phyloP scores from a whole-genome alignment of 1,284 basidiomycete genomes.

The Malassezia arunalokei region DNA sequence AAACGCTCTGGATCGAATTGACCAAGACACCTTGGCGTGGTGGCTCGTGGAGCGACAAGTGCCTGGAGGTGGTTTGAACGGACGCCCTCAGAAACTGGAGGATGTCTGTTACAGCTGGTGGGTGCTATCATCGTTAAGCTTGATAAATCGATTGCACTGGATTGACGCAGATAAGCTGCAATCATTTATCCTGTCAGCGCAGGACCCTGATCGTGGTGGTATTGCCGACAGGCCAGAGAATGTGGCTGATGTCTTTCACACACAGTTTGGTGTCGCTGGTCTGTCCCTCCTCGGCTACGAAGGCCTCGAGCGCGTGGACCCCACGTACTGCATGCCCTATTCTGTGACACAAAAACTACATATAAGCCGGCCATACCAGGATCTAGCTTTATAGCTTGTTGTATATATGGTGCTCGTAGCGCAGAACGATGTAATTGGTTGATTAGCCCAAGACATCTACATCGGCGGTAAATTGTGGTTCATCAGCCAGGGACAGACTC shows the following conservation, averaged over 20 bases:
- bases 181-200: conserved; percentile 73
- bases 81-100: conserved; percentile 91
- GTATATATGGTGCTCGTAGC: background rate
- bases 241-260: conserved; percentile 92
- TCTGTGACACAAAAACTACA: conserved; percentile 51
- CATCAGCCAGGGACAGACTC: background rate
- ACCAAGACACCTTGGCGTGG: conserved; percentile 57
- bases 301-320: conserved; percentile 69
- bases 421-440: too few relatives aligned
- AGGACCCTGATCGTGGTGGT: conserved; percentile 82
- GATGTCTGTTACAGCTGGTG: conserved; percentile 98
- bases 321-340: conserved; percentile 91
- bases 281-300: conserved; percentile 81
- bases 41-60: conserved; percentile 90
- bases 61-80: conserved; percentile 84
- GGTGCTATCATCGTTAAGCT: conserved; percentile 79
- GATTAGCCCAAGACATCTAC: background rate
- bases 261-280: conserved; percentile 79
- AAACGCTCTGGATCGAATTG: conserved; percentile 56
- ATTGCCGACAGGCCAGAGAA: conserved; percentile 89
- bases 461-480: background rate
- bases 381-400: background rate
- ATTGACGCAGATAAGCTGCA: conserved; percentile 72
- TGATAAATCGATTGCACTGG: conserved; percentile 73
- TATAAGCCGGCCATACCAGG: conserved; percentile 30